phyloP scores from a whole-genome alignment of 345 rosid species.

The Eucalyptus camaldulensis region DNA sequence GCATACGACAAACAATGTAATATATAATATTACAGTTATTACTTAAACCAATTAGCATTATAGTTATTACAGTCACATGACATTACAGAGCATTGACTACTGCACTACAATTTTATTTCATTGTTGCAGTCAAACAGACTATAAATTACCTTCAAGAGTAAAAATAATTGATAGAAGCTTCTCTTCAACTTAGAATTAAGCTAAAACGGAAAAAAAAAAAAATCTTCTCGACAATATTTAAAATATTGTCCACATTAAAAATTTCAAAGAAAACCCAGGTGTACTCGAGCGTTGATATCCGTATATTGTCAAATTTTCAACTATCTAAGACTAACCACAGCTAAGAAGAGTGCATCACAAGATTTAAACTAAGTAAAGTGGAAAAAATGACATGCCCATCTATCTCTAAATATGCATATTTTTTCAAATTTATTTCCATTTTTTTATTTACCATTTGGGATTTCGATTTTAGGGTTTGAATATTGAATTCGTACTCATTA shows the following conservation, averaged over 20 bases:
- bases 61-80: fast-evolving
- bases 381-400: not conserved
- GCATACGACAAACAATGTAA: no score
- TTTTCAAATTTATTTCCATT: not conserved
- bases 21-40: not conserved
- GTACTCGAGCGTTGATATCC: not conserved
- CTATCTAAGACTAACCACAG: not conserved
- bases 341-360: not conserved
- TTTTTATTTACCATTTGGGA: not conserved
- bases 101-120: not conserved
- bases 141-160: not conserved
- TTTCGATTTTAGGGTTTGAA: not conserved
- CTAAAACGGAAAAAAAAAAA: fast-evolving
- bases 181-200: not conserved
- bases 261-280: not conserved
- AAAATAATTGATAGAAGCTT: not conserved
- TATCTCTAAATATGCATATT: not conserved
- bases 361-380: not conserved
- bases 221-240: not conserved
- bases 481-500: not conserved
- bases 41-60: not conserved
- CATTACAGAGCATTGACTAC: not conserved
- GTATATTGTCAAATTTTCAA: not conserved
- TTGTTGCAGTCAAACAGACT: not conserved
- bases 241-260: not conserved